These are phyloP conservation scores for Phialemoniopsis sp. DNA, from an alignment of 2,329 filamentous ascomycete species.

Conservation along the genomic window DNA sequence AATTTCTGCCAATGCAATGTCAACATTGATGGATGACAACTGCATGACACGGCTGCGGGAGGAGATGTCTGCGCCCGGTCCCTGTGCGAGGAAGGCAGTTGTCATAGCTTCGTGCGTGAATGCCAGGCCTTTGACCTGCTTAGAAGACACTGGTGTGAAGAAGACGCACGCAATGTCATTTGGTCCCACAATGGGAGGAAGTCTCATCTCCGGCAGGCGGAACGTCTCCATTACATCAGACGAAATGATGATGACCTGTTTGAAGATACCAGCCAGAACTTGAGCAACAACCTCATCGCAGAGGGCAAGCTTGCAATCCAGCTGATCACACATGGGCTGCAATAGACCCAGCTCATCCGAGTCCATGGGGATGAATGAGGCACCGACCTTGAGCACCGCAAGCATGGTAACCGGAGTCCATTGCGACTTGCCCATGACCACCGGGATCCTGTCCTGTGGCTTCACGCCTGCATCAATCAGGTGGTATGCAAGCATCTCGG, in stretches of 20 bases:
- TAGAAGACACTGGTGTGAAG: slow-evolving; percentile 54
- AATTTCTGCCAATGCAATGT: slow-evolving; percentile 49
- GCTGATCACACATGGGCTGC: slow-evolving; percentile 34
- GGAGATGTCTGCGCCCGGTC: slow-evolving; percentile 42
- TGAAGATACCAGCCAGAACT: slow-evolving; percentile 31
- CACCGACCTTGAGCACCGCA: slow-evolving; percentile 53
- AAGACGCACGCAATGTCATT: slow-evolving; percentile 56
- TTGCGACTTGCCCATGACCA: slow-evolving; percentile 66
- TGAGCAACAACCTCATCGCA: slow-evolving; percentile 36
- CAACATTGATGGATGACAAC: slow-evolving; percentile 52
- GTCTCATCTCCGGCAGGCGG: slow-evolving; percentile 12
- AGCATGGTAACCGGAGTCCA: slow-evolving; percentile 67
- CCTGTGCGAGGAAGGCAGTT: slow-evolving; percentile 48
- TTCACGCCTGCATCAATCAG: slow-evolving; percentile 34
- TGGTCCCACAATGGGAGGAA: slow-evolving; percentile 22
- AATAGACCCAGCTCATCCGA: slow-evolving; percentile 35
- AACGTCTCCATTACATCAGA: slow-evolving; percentile 13
- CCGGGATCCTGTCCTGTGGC: slow-evolving; percentile 54
- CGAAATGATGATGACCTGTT: slow-evolving; percentile 28
- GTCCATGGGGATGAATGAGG: slow-evolving; percentile 46
- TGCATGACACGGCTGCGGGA: slow-evolving; percentile 52
- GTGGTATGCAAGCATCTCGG: slow-evolving; percentile 32
- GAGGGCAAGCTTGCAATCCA: slow-evolving; percentile 38
- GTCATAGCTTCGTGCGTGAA: slow-evolving; percentile 57
- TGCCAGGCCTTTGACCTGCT: slow-evolving; percentile 55